Conservation (phyloP, 2,329 filamentous ascomycete species). For the Colletotrichum sojae region DNA sequence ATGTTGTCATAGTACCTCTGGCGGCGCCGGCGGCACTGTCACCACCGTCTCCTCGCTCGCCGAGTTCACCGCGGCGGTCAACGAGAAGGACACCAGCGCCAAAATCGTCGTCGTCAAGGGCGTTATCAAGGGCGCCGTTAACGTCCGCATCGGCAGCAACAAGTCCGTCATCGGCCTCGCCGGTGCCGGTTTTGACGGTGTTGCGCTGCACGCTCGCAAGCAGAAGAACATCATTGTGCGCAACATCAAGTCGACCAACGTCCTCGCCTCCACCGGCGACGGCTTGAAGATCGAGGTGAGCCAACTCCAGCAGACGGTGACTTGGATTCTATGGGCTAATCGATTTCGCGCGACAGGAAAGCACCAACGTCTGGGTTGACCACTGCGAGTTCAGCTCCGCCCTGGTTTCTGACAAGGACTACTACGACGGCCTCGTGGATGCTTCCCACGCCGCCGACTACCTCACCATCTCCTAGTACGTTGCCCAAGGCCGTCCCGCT, state of each 20-base stretch:
- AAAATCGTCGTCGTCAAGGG: constrained; percentile 57
- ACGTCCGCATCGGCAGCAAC: constrained; percentile 58
- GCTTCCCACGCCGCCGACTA: constrained; percentile 60
- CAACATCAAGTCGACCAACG: constrained; percentile 63
- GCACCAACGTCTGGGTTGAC: constrained; percentile 64
- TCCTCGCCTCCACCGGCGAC: constrained; percentile 57
- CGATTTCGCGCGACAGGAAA: constrained; percentile 46
- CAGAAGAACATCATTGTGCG: constrained; percentile 69
- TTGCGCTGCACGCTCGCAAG: constrained; percentile 58
- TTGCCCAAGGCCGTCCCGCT: neutral
- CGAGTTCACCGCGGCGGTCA: constrained; percentile 60
- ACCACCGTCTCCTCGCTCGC: constrained; percentile 62
- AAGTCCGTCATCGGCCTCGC: constrained; percentile 58
- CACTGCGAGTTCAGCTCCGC: constrained; percentile 58
- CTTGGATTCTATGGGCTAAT: rapidly evolving
- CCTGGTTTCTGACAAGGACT: constrained; percentile 56
- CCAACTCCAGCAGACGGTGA: rapidly evolving
- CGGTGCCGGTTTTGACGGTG: constrained; percentile 45
- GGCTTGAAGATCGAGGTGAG: constrained; percentile 50
- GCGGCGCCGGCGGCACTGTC: constrained; percentile 62
- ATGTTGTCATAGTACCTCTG: constrained; percentile 56
- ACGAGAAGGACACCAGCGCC: constrained; percentile 51
- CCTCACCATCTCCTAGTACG: constrained; percentile 55
- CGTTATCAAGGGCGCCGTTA: constrained; percentile 53
- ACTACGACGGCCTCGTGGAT: constrained; percentile 60